These are phyloP conservation scores for Diplosphaera chodatii DNA, from an alignment of 139 green algal species.

Conservation along the genomic window DNA sequence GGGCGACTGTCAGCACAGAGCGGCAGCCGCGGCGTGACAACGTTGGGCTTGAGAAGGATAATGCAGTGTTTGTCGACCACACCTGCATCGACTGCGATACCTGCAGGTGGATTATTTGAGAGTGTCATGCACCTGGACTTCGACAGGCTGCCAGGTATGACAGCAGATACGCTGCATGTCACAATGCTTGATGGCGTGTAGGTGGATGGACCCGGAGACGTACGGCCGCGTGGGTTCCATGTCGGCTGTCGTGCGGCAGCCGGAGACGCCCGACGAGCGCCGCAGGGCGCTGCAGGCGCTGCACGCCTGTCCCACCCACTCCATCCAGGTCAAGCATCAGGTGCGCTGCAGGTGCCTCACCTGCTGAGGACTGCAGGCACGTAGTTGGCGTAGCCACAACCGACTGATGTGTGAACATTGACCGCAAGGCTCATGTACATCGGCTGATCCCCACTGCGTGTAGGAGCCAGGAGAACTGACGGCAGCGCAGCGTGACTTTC, in stretches of 20 bases:
- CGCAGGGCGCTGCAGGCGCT: constrained; percentile 57
- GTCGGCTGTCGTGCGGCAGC: constrained; percentile 55
- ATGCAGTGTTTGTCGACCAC: constrained; percentile 56
- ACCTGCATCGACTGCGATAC: constrained; percentile 79
- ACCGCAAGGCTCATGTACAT: no score
- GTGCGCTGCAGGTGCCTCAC: neutral
- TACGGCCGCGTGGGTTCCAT: constrained; percentile 33
- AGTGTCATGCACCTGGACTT: no score
- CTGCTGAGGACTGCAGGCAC: no score
- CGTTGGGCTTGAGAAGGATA: neutral
- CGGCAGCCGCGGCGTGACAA: neutral
- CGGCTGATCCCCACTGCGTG: no score
- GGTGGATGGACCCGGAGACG: constrained; percentile 62
- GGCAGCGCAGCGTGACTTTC: constrained; percentile 46
- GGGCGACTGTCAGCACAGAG: neutral
- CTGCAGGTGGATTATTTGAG: no score
- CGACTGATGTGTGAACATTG: no score
- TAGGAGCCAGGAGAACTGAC: constrained; percentile 35
- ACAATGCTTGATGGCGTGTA: no score
- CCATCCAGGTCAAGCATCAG: constrained; percentile 54
- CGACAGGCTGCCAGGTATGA: no score
- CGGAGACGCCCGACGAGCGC: constrained; percentile 24
- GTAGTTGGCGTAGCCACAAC: no score
- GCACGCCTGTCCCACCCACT: constrained; percentile 65
- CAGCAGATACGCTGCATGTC: no score